Evolutionary conservation across 345 rosid species (phyloP), one percentile per base, ranked within the genome.

Genomic region (Kernera saxatilis): DNA sequence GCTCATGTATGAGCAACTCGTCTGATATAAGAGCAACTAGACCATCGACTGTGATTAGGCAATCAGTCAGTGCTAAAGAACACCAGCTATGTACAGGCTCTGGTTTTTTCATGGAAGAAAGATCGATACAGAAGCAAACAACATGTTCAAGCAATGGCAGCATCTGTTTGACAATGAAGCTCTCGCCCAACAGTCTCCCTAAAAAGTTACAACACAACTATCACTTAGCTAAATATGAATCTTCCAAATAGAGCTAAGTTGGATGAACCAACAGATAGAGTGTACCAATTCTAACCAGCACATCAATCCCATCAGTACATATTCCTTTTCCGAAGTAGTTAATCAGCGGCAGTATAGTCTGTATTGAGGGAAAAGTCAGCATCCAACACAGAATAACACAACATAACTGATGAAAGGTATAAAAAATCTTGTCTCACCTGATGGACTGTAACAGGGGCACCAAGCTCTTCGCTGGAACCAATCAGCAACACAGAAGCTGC

Each of bases 401-500:
- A 30, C 23, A 37, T 56, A 17, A 40, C 35, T 17, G 21, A 54
- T 48, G 58, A 53, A 64, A 70, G 43, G 63, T 29, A 63, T 26
- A 9, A 51, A 26, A 68, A 56, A 44, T 48, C 53, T 56, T 78
- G 46, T 26, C 65, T 70, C 75, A 92, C 97, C 98, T 93, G 97
- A 83, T 86, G 87, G 65, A 90, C 82, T 40, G 97, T 88, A 65
- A 93, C 76, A 53, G 97, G 97, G 76, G 78, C 79, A 66, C 97
- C 98, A 69, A 90, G 92, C 85, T 93, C 98, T 84, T 93, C 98
- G 67, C 96, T 85, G 36, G 98, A 90, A 73, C 89, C 86, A 70
- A 93, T 85, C 72, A 93, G 81, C 74, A 93, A 77, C 78, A 93
- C 97, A 65, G 98, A 86, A 75, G 98, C 97, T 82, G 88, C 96